Evolutionary conservation across 1,284 basidiomycete species (phyloP).

Genomic region (Marasmius oreades): DNA sequence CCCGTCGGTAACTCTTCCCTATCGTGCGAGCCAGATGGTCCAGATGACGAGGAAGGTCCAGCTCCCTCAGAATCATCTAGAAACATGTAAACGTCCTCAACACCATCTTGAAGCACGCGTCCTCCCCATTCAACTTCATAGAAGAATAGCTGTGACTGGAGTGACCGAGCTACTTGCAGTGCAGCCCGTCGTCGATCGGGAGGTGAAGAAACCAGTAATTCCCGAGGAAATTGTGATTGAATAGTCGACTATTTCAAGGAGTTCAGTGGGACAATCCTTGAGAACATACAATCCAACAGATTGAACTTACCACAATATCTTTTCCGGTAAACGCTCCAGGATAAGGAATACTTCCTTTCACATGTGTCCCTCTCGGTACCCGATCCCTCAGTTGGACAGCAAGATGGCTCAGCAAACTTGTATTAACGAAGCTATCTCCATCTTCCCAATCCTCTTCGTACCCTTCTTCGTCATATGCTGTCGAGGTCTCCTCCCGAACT

Average conservation of each 20-base stretch:
- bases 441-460: constrained; percentile 76
- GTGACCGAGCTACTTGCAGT: constrained; percentile 80
- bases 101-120: constrained; percentile 80
- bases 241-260: constrained; percentile 64
- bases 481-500: constrained; percentile 1
- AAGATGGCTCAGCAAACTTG: constrained; percentile 82
- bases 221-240: constrained; percentile 72
- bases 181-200: constrained; percentile 74
- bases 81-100: constrained; percentile 96
- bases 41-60: constrained; percentile 23
- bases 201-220: constrained; percentile 57
- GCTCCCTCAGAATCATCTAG: constrained; percentile 79
- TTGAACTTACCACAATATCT: constrained; percentile 79
- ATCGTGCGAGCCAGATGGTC: constrained; percentile 27
- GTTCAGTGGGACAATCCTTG: neutral
- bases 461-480: constrained; percentile 39
- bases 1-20: constrained; percentile 83
- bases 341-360: constrained; percentile 89
- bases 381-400: constrained; percentile 86
- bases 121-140: constrained; percentile 97
- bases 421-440: constrained; percentile 84
- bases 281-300: neutral
- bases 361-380: constrained; percentile 82
- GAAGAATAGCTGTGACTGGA: constrained; percentile 93
- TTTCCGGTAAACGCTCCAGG: constrained; percentile 87